Percentiles rank a stretch among this genome's conserved stretches.
phyloP scores from a whole-genome alignment of 805 yeast genomes.

The Cyberlindnera americana region DNA sequence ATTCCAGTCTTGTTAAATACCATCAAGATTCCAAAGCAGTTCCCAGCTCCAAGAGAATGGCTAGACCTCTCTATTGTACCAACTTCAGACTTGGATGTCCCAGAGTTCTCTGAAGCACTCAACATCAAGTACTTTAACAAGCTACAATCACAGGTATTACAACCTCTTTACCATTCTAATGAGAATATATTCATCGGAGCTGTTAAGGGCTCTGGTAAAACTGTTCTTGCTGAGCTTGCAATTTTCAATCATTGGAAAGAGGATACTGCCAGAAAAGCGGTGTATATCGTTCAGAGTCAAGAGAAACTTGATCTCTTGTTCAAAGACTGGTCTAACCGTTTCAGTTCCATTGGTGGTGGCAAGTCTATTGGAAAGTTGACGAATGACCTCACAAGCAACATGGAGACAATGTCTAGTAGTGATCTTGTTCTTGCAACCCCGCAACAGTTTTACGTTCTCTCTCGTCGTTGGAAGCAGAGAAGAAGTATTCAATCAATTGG shows the following conservation, averaged over 20 bases:
- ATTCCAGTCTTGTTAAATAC: constrained; percentile 54
- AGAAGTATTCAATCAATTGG: constrained; percentile 66
- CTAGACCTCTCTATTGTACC: constrained; percentile 50
- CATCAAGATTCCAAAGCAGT: constrained; percentile 56
- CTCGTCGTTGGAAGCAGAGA: constrained; percentile 82
- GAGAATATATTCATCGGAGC: constrained; percentile 65
- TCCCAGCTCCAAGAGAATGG: constrained; percentile 59
- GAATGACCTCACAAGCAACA: constrained; percentile 48
- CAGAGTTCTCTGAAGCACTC: constrained; percentile 45
- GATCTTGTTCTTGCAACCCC: constrained; percentile 81
- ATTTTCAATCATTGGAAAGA: constrained; percentile 69
- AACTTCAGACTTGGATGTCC: constrained; percentile 42
- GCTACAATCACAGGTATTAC: constrained; percentile 71
- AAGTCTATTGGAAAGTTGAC: constrained; percentile 54
- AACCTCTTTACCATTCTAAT: constrained; percentile 51
- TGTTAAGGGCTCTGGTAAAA: constrained; percentile 75
- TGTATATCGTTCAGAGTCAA: constrained; percentile 67
- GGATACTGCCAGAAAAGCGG: constrained; percentile 63
- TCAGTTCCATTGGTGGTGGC: constrained; percentile 50
- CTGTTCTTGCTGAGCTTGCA: constrained; percentile 68
- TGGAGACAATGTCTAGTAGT: constrained; percentile 50
- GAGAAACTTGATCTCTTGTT: constrained; percentile 45
- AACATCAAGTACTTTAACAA: constrained; percentile 57
- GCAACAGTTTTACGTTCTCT: constrained; percentile 63
- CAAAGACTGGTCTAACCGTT: constrained; percentile 51